Evolutionary conservation across 2,329 filamentous ascomycete species (phyloP).

Genomic region (Aspergillus novoparasiticus): DNA sequence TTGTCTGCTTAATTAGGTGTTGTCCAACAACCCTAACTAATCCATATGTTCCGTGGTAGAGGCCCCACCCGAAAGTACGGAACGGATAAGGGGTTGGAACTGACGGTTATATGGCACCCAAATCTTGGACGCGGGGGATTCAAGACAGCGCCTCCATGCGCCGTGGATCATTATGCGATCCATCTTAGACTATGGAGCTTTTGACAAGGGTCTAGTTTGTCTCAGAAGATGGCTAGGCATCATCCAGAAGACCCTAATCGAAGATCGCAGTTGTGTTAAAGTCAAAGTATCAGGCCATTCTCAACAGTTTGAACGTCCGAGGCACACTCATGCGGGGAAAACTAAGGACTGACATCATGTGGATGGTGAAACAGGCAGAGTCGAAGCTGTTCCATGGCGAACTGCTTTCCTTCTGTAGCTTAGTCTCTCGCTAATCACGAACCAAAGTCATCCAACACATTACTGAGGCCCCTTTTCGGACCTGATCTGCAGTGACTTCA

Average conservation of each 20-base stretch:
- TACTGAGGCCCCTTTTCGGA: not conserved
- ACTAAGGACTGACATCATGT: not conserved
- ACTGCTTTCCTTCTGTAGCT: not conserved
- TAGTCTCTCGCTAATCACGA: not conserved
- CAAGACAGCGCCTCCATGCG: not conserved
- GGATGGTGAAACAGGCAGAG: not conserved
- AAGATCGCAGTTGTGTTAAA: not conserved
- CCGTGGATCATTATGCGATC: not conserved
- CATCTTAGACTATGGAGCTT: not conserved
- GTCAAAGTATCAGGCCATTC: not conserved
- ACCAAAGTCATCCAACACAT: not conserved
- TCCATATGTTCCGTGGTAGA: not conserved
- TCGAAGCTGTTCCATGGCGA: not conserved
- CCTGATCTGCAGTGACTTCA: conserved; percentile 2
- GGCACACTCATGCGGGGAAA: not conserved
- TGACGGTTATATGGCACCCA: not conserved
- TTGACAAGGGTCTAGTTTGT: not conserved
- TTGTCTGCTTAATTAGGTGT: not conserved
- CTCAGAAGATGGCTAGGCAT: not conserved
- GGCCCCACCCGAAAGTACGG: not conserved
- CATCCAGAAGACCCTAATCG: not conserved
- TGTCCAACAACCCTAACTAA: not conserved
- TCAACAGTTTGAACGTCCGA: not conserved
- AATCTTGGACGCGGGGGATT: not conserved
- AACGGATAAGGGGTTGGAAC: not conserved